phyloP scores from a whole-genome alignment of 345 rosid genomes.

The Lenwebbia sp. region DNA sequence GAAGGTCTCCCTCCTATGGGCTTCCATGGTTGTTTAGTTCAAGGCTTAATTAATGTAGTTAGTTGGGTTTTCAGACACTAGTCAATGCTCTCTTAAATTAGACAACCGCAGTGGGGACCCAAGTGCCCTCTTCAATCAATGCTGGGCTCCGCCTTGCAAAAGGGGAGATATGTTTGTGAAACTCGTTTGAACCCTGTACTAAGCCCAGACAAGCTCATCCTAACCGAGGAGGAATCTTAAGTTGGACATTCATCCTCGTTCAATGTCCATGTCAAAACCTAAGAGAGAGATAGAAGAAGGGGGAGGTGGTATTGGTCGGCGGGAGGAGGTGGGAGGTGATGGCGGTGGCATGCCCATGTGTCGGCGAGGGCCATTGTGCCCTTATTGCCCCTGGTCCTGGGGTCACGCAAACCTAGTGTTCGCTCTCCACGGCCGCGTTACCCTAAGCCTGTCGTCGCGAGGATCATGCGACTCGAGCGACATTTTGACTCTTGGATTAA shows the following conservation, averaged over 20 bases:
- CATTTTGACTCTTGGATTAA: not conserved
- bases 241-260: not conserved
- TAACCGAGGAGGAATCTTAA: not conserved
- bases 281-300: not conserved
- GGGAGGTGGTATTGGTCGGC: not conserved
- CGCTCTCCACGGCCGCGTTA: fast-evolving
- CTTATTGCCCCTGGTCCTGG: not conserved
- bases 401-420: not conserved
- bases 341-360: not conserved
- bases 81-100: too few relatives aligned
- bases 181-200: not conserved
- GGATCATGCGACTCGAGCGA: fast-evolving
- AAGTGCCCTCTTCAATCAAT: not conserved
- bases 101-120: not conserved
- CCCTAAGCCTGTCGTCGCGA: fast-evolving
- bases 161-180: too few relatives aligned
- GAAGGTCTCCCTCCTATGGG: not conserved
- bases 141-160: not conserved
- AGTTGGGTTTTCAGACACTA: not conserved
- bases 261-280: not conserved
- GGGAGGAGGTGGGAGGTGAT: not conserved
- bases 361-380: not conserved
- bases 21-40: not conserved
- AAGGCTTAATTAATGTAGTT: not conserved
- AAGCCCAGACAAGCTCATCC: not conserved